phyloP scores from a whole-genome alignment of 768 basidiomycete genomes.

The Lanmaoa rubissima region DNA sequence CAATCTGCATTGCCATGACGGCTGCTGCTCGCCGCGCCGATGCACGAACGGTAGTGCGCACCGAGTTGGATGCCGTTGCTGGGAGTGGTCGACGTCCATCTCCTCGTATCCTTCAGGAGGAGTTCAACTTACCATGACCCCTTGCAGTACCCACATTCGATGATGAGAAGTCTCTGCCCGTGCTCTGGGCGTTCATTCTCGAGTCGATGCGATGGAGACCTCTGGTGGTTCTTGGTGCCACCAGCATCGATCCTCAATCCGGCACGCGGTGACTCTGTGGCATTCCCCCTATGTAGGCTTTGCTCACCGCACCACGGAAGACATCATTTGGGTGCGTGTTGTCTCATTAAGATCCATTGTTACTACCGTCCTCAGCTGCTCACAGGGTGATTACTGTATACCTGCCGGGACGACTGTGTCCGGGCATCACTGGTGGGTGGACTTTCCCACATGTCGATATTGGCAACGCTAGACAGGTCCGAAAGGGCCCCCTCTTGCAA shows the following conservation, averaged over 20 bases:
- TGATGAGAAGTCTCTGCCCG: constrained; percentile 29
- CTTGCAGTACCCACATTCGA: constrained; percentile 36
- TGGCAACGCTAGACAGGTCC: background rate
- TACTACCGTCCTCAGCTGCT: background rate
- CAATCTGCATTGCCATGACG: constrained; percentile 46
- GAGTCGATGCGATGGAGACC: constrained; percentile 38
- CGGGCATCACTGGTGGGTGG: constrained; percentile 19
- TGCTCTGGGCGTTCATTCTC: constrained; percentile 35
- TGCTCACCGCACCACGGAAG: constrained; percentile 14
- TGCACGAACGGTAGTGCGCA: constrained; percentile 46
- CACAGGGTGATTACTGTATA: constrained; percentile 15
- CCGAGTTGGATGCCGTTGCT: constrained; percentile 49
- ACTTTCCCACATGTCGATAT: background rate
- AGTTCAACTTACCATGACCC: background rate
- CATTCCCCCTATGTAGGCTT: background rate
- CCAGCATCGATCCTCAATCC: background rate
- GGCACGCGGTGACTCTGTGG: background rate
- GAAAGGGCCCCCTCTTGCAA: constrained; percentile 35
- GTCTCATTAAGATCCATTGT: background rate
- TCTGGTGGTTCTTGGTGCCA: constrained; percentile 21
- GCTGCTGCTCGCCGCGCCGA: constrained; percentile 50
- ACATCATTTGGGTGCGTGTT: constrained; percentile 15
- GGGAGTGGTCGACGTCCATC: constrained; percentile 31
- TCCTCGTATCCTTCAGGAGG: background rate
- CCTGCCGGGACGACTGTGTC: constrained; percentile 17